Evolutionary conservation across 106 monocot genomes (phyloP), one percentile per base, ranked within the genome.

Genomic region (Dendrobium catenatum): DNA sequence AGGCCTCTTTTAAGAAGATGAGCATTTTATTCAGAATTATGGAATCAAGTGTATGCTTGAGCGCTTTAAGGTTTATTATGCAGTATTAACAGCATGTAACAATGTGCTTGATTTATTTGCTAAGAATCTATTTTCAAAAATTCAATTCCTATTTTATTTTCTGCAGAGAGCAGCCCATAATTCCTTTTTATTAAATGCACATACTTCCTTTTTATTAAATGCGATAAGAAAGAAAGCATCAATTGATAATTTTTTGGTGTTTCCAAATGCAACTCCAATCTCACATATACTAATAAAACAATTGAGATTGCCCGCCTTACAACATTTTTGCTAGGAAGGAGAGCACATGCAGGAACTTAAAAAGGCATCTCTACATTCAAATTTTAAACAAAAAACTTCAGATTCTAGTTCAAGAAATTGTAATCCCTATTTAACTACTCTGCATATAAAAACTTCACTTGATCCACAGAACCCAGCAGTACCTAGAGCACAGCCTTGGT

Each of bases 191-290:
- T 22, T 61, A 61, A 61, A n/a, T 22, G 61, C n/a, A 1, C 51
- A 61, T 61, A 61, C 61, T 61, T 61, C 61, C 58, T n/a, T 61
- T 22, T 61, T n/a, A 61, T 22, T 61, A 61, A 61, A n/a, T 22
- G 61, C n/a, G 61, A 22, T n/a, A 61, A 61, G n/a, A 8, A n/a
- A 22, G n/a, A 61, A 22, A 61, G 61, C 4, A 61, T 61, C 61
- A 61, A 22, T 61, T 61, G 61, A 61, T 13, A 51, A 13, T 51
- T 48, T 47, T 47, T 58, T 58, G 58, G 17, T 1, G 15, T 58
- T 58, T 58, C 58, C 16, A 58, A 58, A 58, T 18, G 48, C 48
- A 48, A 48, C 48, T 48, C 20, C 16, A 58, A 58, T 58, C 58
- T 58, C 18, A 19, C 16, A 18, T 18, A 58, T 58, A 58, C 2